These are phyloP conservation scores for Pseudevernia furfuracea DNA, from an alignment of 495 filamentous ascomycete genomes.

Conservation along the genomic window DNA sequence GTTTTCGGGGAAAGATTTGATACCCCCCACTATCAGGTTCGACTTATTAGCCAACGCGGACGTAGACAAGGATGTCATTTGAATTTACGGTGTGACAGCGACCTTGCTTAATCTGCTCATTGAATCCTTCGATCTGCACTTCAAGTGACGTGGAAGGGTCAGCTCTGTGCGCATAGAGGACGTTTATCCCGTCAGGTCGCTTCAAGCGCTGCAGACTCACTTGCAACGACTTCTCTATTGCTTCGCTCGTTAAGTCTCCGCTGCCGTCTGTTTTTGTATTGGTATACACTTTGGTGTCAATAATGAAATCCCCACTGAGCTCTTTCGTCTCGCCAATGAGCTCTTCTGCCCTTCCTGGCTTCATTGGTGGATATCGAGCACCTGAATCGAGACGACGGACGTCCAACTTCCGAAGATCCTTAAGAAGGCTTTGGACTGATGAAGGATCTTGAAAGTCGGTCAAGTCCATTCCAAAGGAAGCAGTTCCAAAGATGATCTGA, in stretches of 20 bases:
- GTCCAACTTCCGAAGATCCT: slow-evolving; percentile 26
- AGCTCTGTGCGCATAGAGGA: slow-evolving; percentile 32
- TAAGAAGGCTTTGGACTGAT: slow-evolving; percentile 29
- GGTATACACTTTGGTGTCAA: slow-evolving; percentile 39
- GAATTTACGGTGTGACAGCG: slow-evolving; percentile 27
- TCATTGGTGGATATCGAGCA: slow-evolving; percentile 39
- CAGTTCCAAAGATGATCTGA: slow-evolving; percentile 34
- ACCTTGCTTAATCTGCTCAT: slow-evolving; percentile 29
- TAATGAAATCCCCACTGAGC: slow-evolving; percentile 28
- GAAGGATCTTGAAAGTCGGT: slow-evolving; percentile 24
- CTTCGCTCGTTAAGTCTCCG: slow-evolving; percentile 1
- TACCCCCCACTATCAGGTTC: slow-evolving; percentile 26
- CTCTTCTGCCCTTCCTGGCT: slow-evolving; percentile 37
- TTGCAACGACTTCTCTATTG: not conserved
- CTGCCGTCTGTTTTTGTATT: slow-evolving; percentile 5
- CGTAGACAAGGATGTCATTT: not conserved
- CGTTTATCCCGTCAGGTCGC: slow-evolving; percentile 19
- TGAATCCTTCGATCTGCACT: slow-evolving; percentile 30
- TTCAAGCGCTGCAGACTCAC: slow-evolving; percentile 17
- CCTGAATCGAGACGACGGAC: slow-evolving; percentile 38
- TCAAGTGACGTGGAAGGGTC: slow-evolving; percentile 33
- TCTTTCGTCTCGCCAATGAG: slow-evolving; percentile 36
- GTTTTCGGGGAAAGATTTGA: slow-evolving; percentile 35
- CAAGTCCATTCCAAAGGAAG: slow-evolving; percentile 31
- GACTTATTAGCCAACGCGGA: not conserved